Evolutionary conservation across 2,329 filamentous ascomycete genomes (phyloP), one percentile per base, ranked within the genome.

Genomic region (Juglanconis sp.): DNA sequence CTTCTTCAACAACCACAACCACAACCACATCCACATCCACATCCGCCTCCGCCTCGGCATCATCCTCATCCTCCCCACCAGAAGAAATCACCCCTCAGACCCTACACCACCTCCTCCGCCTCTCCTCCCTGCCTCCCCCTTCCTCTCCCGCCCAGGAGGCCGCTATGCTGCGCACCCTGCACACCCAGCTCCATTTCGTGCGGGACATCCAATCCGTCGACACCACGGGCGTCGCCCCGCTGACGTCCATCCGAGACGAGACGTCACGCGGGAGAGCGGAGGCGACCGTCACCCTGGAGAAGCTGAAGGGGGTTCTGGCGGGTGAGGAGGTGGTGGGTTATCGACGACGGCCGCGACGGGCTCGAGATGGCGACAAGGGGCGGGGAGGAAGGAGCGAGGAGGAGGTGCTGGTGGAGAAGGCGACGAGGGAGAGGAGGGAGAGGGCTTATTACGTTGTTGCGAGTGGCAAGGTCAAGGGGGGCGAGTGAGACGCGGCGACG

Each of bases 161-260:
- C 0, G 75, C 80, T 32, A 91, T 96, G 85, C 81, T 96, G 3
- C 71, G 82, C 30, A 93, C 88, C 1, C 81, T 99, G 2, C 82
- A 87, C 56, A 86, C 89, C 36, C 95, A 99, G 71, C 83, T 99
- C 0, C 88, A 90, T 69, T 99, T 99, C 70, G 92, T 98, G n/a
- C 87, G 85, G 63, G 86, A 92, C 64, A 87, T 98, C 24, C 93
- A 96, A 70, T 78, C 81, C 49, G 88, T 96, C 53, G 84, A 96
- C 72, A 93, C 91, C 0, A 75, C 80, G 0, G 86, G 83, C 3
- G 79, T 97, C 0, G 81, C 86, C 59, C 93, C 95, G 0, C 76
- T 99, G 48, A 81, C 85, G 54, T 88, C 88, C 49, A 88, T 98
- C 60, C 86, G 91, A 56, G 94, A 98, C 71, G 93, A 95, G 77